Evolutionary conservation across 495 filamentous ascomycete genomes (phyloP), one percentile per base, ranked within the genome.

Genomic region (Penicillium canariense): DNA sequence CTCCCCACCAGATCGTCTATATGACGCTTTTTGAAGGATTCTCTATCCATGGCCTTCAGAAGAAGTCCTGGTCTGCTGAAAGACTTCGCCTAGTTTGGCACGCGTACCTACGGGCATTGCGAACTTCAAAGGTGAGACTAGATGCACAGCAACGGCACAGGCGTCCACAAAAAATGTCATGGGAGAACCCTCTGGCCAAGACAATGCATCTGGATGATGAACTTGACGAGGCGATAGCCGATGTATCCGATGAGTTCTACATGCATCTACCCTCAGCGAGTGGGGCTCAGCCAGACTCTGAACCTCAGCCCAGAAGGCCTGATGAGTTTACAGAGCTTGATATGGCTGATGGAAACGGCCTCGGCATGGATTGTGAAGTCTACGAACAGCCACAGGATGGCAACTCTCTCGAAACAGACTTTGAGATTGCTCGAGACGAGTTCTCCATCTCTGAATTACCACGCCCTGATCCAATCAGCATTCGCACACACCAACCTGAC

Each of bases 21-120:
- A 51, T 74, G 10, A 61, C 74, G 4, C 73, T 96, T 22, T 85
- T 96, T 62, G 84, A 87, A 55, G 88, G 86, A 5, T 96, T 96
- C 66, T 74, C 77, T 40, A 65, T 66, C n/a, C 83, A 91, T 65
- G 90, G 89, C 15, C 80, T 82, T n/a, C 69, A 62, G 6, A 79
- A 82, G 55, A 83, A 81, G 11, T 65, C 81, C 6, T 94, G 89
- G 91, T 87, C 81, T 44, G 71, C 73, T 15, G 69, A 77, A 56
- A 75, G 77, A 34, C 75, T 92, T 12, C 71, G 79, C 45, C 55
- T 55, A 38, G 67, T 56, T 12, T 80, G 67, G 76, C 64, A 60
- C 50, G 61, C 56, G 25, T 79, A 67, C 55, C 75, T 81, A 52
- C 81, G 76, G 55, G 70, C 68, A 23, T 75, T 84, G 51, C 85